A percentile compares a stretch with the other conserved stretches of the same genome.
Conservation (phyloP, 306 rosid species). For the Cicer chorassanicum region DNA sequence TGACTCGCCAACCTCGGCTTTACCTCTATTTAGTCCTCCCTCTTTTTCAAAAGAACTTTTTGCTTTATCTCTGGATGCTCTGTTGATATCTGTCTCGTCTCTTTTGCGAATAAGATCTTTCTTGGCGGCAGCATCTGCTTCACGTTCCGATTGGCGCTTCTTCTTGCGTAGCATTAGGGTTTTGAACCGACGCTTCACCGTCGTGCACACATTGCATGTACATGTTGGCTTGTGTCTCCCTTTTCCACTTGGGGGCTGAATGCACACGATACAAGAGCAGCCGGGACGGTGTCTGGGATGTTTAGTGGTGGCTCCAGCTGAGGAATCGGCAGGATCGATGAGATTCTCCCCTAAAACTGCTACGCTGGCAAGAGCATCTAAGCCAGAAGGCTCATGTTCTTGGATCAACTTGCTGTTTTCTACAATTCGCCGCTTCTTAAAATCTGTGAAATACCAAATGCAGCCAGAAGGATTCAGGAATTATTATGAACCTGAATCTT, state of each 20-base stretch:
- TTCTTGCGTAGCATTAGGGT: constrained; percentile 89
- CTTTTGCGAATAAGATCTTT: constrained; percentile 46
- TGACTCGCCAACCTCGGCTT: constrained; percentile 56
- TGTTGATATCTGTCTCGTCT: constrained; percentile 51
- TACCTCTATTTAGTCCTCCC: constrained; percentile 46
- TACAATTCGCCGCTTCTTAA: constrained; percentile 61
- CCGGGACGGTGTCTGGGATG: constrained; percentile 96
- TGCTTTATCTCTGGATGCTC: constrained; percentile 44
- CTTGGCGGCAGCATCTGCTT: constrained; percentile 54
- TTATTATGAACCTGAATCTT: no score
- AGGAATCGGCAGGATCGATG: constrained; percentile 58
- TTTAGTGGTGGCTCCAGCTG: constrained; percentile 79
- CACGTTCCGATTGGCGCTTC: constrained; percentile 76
- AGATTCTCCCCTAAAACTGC: constrained; percentile 81
- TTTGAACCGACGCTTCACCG: constrained; percentile 92
- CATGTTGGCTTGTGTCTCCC: constrained; percentile 88
- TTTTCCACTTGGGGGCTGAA: constrained; percentile 97
- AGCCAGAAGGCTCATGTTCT: constrained; percentile 74
- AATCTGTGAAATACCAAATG: constrained; percentile 53
- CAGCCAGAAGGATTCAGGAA: constrained; percentile 32
- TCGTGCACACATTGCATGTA: constrained; percentile 90
- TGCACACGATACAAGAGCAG: constrained; percentile 93
- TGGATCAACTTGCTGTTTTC: constrained; percentile 54
- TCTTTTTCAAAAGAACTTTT: constrained; percentile 49
- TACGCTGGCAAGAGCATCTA: constrained; percentile 91